These are phyloP conservation scores for Xylaria sp. DNA, from an alignment of 2,329 filamentous ascomycete species.

Conservation along the genomic window DNA sequence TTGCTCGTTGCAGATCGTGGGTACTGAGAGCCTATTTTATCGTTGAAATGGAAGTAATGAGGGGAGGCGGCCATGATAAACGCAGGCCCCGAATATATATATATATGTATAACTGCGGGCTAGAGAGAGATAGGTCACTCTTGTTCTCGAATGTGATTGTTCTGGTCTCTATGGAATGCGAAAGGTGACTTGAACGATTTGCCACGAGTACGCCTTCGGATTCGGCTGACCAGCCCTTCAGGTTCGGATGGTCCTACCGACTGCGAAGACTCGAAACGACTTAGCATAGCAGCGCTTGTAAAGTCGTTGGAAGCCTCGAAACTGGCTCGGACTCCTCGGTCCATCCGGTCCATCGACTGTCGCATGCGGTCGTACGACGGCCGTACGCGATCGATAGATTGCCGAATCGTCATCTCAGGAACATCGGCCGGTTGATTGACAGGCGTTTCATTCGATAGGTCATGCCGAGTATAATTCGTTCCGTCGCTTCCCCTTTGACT, in stretches of 20 bases:
- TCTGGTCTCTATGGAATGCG: conserved; percentile 43
- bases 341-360: conserved; percentile 79
- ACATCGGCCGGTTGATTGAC: conserved; percentile 44
- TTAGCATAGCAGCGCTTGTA: conserved; percentile 86
- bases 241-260: conserved; percentile 52
- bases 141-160: conserved; percentile 46
- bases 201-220: conserved; percentile 49
- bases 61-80: conserved; percentile 1
- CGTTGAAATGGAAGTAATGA: conserved; percentile 38
- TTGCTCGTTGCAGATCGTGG: conserved; percentile 44
- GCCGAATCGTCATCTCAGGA: conserved; percentile 49
- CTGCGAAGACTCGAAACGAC: conserved; percentile 80
- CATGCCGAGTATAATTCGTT: conserved; percentile 83
- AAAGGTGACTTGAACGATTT: conserved; percentile 50
- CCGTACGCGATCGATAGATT: conserved; percentile 73
- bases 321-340: conserved; percentile 71
- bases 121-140: conserved; percentile 38
- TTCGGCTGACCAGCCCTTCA: conserved; percentile 46
- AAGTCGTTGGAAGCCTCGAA: conserved; percentile 92
- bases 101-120: neutral
- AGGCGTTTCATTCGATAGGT: conserved; percentile 66
- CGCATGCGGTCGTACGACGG: conserved; percentile 91
- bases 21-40: conserved; percentile 40
- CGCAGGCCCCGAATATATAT: neutral
- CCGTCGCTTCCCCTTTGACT: conserved; percentile 95